Evolutionary conservation across 495 filamentous ascomycete genomes (phyloP).

Genomic region (Bombardia bombarda): DNA sequence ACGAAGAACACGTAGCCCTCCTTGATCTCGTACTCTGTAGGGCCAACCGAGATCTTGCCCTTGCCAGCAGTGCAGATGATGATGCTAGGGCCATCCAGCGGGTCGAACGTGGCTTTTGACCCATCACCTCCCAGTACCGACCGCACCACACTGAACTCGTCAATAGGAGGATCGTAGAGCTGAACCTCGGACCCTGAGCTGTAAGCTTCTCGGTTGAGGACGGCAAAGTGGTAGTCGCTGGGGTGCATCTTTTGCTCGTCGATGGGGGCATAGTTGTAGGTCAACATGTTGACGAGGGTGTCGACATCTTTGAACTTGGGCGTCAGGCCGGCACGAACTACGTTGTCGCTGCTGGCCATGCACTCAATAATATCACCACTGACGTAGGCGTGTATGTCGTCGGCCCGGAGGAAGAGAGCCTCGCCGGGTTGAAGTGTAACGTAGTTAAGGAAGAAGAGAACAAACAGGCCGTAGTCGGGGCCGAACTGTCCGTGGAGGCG

Average conservation of each 20-base stretch:
- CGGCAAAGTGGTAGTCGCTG: constrained; percentile 71
- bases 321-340: constrained; percentile 93
- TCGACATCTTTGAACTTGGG: constrained; percentile 97
- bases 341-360: constrained; percentile 97
- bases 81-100: constrained; percentile 82
- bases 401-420: constrained; percentile 90
- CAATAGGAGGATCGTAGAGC: constrained; percentile 92
- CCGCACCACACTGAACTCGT: constrained; percentile 89
- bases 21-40: constrained; percentile 54
- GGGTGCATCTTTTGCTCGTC: constrained; percentile 89
- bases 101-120: constrained; percentile 78
- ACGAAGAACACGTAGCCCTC: constrained; percentile 86
- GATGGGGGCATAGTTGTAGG: constrained; percentile 89
- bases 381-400: constrained; percentile 95
- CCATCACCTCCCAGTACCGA: constrained; percentile 61
- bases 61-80: constrained; percentile 79
- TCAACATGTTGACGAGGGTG: constrained; percentile 86
- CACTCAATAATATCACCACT: constrained; percentile 97
- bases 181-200: constrained; percentile 57
- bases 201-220: constrained; percentile 71
- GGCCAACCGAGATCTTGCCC: constrained; percentile 76
- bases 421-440: constrained; percentile 67
- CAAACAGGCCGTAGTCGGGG: constrained; percentile 37
- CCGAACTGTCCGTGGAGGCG: constrained; percentile 58
- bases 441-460: constrained; percentile 39